phyloP scores from a whole-genome alignment of 805 yeast species.

The Blastobotrys mokoenaii region DNA sequence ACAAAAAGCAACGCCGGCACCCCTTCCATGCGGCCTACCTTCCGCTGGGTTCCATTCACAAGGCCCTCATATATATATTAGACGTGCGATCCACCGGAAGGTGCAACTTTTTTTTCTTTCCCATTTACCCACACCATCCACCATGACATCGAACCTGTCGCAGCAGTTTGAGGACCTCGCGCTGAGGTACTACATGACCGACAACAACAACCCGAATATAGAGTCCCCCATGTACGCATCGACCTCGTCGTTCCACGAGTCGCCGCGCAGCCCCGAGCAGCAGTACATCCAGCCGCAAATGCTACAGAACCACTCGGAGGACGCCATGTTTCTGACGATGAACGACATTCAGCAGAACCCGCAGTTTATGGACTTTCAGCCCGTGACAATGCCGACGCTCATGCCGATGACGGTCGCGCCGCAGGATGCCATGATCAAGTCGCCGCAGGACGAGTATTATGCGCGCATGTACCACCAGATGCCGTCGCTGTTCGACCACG shows the following conservation, averaged over 20 bases:
- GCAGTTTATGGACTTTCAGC: too few species aligned
- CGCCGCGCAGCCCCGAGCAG: not conserved
- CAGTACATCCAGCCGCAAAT: not conserved
- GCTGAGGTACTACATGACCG: too few species aligned
- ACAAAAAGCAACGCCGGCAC: too few species aligned
- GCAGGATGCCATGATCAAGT: constrained; percentile 9
- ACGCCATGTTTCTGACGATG: too few species aligned
- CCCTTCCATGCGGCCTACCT: too few species aligned
- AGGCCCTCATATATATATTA: not conserved
- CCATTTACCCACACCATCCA: not conserved
- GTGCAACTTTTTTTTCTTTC: not conserved
- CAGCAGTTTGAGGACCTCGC: not conserved
- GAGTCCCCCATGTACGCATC: not conserved
- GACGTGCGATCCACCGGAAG: not conserved
- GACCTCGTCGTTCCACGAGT: not conserved
- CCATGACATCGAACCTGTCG: not conserved
- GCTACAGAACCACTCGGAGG: too few species aligned
- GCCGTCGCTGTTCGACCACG: constrained; percentile 8
- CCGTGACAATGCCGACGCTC: not conserved
- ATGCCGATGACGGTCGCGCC: constrained; percentile 3
- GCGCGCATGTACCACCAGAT: constrained; percentile 1
- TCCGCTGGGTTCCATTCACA: not conserved
- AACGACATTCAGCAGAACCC: too few species aligned
- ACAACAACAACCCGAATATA: too few species aligned
- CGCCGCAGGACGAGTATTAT: constrained; percentile 9